Base-by-base conservation (phyloP, 306 rosid species). In the Inga oerstediana region DNA sequence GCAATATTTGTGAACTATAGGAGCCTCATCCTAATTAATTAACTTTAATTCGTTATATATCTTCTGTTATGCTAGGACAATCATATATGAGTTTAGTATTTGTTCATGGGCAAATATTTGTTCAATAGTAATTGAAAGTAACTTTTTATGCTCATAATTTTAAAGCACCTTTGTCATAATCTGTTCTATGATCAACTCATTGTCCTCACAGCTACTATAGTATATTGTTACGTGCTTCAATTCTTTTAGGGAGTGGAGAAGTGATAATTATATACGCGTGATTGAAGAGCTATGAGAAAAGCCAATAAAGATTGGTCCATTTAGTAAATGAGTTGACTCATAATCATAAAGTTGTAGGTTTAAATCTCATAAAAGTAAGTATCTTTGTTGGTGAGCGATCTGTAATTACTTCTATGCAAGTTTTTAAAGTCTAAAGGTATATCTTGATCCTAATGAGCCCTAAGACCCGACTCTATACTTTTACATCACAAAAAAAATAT, bases 391-490 rank as follows among this genome's bases (percentile, higher is more conserved):
- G 41, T 37, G 7, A 7, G 41, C 7, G 7, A 37, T 37, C 41
- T 37, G 7, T 4, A 4, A 4, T 5, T 0, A 37, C 1, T 7
- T 4, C 7, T 37, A 37, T 37, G 4, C 41, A 7, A 34, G 37
- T 4, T 34, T 0, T 34, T 34, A 2, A 3, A 34, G 4, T 4
- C 4, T 3, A 3, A 3, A 34, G 0, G 4, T 3, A 34, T 34
- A 3, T 34, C 1, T 0, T 5, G 41, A 37, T 5, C 7, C 1
- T 4, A 0, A 4, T 0, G 4, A 5, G 5, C 41, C 7, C 0
- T 4, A 5, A 0, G 4, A 37, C 1, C 41, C 41, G 4, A 35
- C 39, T 35, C 39, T 35, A 35, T 35, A 35, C 39, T 35, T 35
- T 35, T 35, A 35, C 5, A 35, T 35, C 39, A 35, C 27, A 24